Evolutionary conservation across 352 stramenopile species (phyloP).

Genomic region (Pythium vanterpoolii): DNA sequence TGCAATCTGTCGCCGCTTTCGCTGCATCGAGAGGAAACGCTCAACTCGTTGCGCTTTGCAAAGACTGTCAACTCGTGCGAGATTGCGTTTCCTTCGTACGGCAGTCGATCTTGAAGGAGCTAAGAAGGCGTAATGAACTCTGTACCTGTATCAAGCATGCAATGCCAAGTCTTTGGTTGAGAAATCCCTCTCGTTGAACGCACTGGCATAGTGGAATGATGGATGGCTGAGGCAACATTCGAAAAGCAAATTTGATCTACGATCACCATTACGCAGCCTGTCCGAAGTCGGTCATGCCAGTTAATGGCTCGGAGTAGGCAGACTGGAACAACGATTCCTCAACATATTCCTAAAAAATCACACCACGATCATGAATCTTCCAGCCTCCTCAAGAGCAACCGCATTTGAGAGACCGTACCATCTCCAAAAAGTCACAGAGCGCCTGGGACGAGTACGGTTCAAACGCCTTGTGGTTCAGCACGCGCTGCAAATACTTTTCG

Average conservation of each 20-base stretch:
- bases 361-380: too few relatives aligned
- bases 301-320: constrained; percentile 33
- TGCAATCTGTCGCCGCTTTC: constrained; percentile 82
- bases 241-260: not conserved
- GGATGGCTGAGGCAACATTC: not conserved
- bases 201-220: not conserved
- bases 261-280: not conserved
- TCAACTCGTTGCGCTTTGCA: constrained; percentile 86
- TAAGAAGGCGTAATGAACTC: not conserved
- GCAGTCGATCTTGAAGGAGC: constrained; percentile 33
- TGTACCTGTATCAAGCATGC: constrained; percentile 2
- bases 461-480: constrained; percentile 46
- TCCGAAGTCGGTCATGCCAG: constrained; percentile 1
- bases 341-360: constrained; percentile 47
- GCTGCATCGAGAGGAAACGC: constrained; percentile 75
- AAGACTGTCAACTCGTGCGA: constrained; percentile 89
- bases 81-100: constrained; percentile 66
- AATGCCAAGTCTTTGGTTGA: not conserved
- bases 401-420: too few relatives aligned
- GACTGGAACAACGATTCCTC: constrained; percentile 44
- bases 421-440: constrained; percentile 73
- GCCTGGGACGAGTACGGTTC: constrained; percentile 52
- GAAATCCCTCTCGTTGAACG: not conserved
- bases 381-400: too few relatives aligned
- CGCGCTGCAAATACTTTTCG: constrained; percentile 54